Conservation (phyloP, 495 filamentous ascomycete genomes). For the Alectoria sarmentosa region DNA sequence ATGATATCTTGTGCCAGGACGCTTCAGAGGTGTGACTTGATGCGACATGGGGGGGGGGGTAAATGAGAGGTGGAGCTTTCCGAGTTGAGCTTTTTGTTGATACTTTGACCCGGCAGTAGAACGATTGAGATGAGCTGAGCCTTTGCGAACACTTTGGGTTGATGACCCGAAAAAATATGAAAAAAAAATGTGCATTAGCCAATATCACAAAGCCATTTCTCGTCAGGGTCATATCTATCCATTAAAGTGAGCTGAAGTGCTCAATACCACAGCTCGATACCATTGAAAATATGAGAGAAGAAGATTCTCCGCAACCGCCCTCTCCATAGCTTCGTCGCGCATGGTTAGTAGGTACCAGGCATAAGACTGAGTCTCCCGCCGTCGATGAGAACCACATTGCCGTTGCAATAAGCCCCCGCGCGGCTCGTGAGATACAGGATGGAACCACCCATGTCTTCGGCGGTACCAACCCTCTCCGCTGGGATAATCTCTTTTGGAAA, state of each 20-base stretch:
- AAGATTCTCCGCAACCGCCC: background rate
- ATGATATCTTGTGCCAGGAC: no score
- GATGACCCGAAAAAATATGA: no score
- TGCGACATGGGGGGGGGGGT: no score
- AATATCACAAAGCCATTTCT: background rate
- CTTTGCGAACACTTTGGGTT: no score
- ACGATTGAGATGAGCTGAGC: no score
- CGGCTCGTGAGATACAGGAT: conserved; percentile 56
- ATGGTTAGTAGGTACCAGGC: conserved; percentile 38
- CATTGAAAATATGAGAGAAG: background rate
- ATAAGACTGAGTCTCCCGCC: conserved; percentile 49
- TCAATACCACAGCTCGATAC: background rate
- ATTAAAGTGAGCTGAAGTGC: background rate
- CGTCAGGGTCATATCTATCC: no score
- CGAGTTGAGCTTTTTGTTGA: no score
- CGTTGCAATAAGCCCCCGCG: conserved; percentile 54
- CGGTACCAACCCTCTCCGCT: conserved; percentile 39
- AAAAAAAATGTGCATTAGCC: no score
- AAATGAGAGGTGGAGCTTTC: no score
- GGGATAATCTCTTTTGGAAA: conserved; percentile 43
- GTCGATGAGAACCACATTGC: conserved; percentile 47
- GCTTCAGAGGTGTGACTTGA: no score
- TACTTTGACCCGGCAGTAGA: no score
- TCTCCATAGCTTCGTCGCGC: background rate
- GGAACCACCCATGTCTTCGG: conserved; percentile 56